phyloP scores from a whole-genome alignment of 1,139 yeast genomes.

The Saccharomyces uvarum region DNA sequence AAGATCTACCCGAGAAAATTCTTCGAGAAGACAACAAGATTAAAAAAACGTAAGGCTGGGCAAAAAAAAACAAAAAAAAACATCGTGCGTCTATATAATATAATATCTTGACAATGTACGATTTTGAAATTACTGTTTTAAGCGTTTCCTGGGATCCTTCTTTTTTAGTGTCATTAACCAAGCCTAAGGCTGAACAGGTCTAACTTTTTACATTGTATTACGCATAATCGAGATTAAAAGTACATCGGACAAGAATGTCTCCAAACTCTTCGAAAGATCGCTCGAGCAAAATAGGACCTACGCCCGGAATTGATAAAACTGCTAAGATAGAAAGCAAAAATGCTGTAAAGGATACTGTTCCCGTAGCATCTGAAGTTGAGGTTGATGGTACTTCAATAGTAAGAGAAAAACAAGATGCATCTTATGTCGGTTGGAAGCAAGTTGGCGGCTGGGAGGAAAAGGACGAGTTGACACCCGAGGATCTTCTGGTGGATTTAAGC shows the following conservation, averaged over 20 bases:
- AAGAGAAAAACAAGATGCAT: slow-evolving; percentile 52
- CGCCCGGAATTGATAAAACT: neutral
- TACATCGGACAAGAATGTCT: neutral
- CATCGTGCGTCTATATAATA: neutral
- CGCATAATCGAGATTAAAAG: neutral
- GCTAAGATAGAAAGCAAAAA: slow-evolving; percentile 4
- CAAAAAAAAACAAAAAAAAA: neutral
- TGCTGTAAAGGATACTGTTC: slow-evolving; percentile 27
- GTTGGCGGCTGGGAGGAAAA: slow-evolving; percentile 78
- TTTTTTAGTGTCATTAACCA: neutral
- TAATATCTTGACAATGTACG: neutral
- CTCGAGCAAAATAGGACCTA: neutral
- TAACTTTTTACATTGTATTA: neutral
- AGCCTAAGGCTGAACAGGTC: neutral
- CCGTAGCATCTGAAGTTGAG: slow-evolving; percentile 6
- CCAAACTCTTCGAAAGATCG: neutral
- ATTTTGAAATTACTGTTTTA: neutral
- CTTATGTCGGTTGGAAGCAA: slow-evolving; percentile 88
- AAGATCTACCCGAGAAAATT: neutral
- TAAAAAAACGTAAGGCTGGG: neutral
- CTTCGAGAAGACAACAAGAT: neutral
- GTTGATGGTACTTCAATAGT: neutral
- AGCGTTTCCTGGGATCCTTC: neutral
- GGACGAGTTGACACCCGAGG: slow-evolving; percentile 57
- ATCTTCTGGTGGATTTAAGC: slow-evolving; percentile 61